Base-by-base conservation (phyloP, 768 basidiomycete genomes). In the Lactifluus volemus region DNA sequence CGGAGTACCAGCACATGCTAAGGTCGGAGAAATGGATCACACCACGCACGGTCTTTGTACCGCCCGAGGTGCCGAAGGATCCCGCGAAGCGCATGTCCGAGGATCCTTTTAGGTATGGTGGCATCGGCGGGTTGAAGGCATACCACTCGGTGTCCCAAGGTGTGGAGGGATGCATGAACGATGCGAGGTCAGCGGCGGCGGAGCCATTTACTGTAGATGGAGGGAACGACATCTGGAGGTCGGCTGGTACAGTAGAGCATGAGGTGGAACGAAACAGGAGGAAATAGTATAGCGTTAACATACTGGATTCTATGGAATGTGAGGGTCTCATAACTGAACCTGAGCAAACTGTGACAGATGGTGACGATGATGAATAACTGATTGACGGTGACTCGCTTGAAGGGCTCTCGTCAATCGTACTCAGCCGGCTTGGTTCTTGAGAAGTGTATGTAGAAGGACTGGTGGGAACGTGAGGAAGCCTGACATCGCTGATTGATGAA, bases 1-100 rank as follows among this genome's bases (percentile, higher is more conserved):
- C 75, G 48, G 69, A 70, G 65, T 75, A 78, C 78, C 78, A 81
- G 69, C 76, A 78, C 19, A 79, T 66, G 67, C 78, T 79, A 55
- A 81, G 74, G 63, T 83, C 81, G 6, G 74, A 70, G 70, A 81
- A 81, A 49, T 80, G 65, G 8, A 76, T 70, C 8, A 77, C 77
- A 45, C 73, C 72, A 49, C 66, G 67, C 19, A 73, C 63, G 0
- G 73, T 75, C 64, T 73, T 71, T 32, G 63, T 68, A 2, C 12
- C 36, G 10, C 74, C 75, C 8, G 63, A 61, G 6, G 67, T 68
- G 63, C 67, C 59, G 68, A 72, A 74, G 25, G 73, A 66, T 49
- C 68, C 70, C 12, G 69, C 59, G 51, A 67, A 71, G 29, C 66
- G 58, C 42, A 74, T 70, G 34, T 73, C 52, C 21, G 52, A 63